Conservation (phyloP, 306 rosid genomes). For the Rosa lucieae region DNA sequence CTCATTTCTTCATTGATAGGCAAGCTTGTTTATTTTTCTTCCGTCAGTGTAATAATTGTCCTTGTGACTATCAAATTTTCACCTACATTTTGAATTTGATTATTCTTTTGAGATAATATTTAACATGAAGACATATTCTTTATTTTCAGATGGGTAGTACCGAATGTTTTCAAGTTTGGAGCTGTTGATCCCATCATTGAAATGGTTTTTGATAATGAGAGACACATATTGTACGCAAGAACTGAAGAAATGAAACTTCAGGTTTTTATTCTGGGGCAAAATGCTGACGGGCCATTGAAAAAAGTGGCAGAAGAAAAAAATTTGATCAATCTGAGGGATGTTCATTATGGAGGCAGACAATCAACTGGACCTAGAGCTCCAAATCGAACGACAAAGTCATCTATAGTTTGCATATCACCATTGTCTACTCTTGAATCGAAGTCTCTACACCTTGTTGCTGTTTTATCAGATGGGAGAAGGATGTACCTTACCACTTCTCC, state of each 20-base stretch:
- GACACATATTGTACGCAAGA: constrained; percentile 78
- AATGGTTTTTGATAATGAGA: constrained; percentile 90
- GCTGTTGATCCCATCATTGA: constrained; percentile 89
- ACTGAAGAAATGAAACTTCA: constrained; percentile 97
- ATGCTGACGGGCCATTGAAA: constrained; percentile 86
- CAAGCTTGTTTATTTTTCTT: background rate
- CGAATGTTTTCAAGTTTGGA: constrained; percentile 94
- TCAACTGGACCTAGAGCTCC: constrained; percentile 70
- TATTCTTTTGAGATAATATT: constrained; percentile 24
- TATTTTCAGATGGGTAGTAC: constrained; percentile 92
- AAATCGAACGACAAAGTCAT: constrained; percentile 64
- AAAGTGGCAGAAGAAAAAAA: constrained; percentile 96
- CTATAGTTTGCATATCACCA: constrained; percentile 87
- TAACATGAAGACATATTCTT: constrained; percentile 22
- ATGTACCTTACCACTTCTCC: constrained; percentile 93
- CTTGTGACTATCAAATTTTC: constrained; percentile 1
- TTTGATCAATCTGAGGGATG: constrained; percentile 73
- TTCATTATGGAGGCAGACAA: constrained; percentile 77
- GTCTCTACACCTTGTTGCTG: constrained; percentile 84
- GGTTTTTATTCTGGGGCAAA: constrained; percentile 70
- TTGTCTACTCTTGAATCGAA: constrained; percentile 90
- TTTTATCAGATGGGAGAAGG: constrained; percentile 95
- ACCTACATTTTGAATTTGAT: constrained; percentile 10
- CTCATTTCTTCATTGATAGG: background rate
- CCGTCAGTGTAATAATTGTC: background rate